Evolutionary conservation across 2,329 filamentous ascomycete genomes (phyloP).

Genomic region (Metarhizium humberi): DNA sequence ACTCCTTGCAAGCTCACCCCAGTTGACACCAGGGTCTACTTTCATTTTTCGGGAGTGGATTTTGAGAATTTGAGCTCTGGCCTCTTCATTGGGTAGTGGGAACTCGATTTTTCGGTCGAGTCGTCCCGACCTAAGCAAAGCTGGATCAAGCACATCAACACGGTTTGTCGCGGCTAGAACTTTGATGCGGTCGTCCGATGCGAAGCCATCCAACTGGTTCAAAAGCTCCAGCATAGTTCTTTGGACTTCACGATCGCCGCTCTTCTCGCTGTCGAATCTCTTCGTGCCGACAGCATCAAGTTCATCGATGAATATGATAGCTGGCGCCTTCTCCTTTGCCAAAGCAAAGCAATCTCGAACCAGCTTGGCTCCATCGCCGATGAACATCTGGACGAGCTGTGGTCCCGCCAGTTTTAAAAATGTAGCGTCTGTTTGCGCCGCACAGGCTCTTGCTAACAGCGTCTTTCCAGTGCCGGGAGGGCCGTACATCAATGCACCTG

Average conservation of each 20-base stretch:
- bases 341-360: conserved; percentile 96
- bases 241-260: conserved; percentile 94
- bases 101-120: conserved; percentile 98
- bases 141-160: conserved; percentile 87
- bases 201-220: conserved; percentile 97
- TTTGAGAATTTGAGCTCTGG: conserved; percentile 89
- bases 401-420: conserved; percentile 98
- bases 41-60: conserved; percentile 99
- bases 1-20: conserved; percentile 87
- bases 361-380: conserved; percentile 94
- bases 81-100: conserved; percentile 94
- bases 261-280: conserved; percentile 98
- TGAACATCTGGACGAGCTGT: conserved; percentile 99
- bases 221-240: conserved; percentile 97
- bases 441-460: conserved; percentile 86
- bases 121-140: conserved; percentile 81
- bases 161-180: conserved; percentile 91
- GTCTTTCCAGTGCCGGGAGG: conserved; percentile 87
- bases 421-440: conserved; percentile 94
- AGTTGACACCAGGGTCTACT: conserved; percentile 87
- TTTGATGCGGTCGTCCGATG: conserved; percentile 93
- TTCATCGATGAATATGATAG: conserved; percentile 99
- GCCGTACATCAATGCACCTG: conserved; percentile 96
- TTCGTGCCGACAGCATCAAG: conserved; percentile 97
- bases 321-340: conserved; percentile 96